phyloP scores from a whole-genome alignment of 805 yeast genomes.

The Saccharomyces paradoxus region DNA sequence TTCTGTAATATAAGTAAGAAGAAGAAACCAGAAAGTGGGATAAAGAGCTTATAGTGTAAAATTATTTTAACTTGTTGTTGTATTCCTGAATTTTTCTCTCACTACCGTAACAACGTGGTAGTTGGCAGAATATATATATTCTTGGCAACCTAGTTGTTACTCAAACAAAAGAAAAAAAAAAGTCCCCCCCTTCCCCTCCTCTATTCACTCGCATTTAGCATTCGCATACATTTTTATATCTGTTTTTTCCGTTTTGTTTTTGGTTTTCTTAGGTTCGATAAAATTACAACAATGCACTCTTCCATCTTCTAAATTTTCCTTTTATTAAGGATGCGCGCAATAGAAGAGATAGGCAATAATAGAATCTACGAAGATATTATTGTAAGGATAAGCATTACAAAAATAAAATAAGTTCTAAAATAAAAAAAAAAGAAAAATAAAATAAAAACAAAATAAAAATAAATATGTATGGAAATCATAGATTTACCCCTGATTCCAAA shows the following conservation, averaged over 20 bases:
- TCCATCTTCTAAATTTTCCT: background rate
- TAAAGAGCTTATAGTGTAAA: background rate
- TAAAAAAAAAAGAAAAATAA: background rate
- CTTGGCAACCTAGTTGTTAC: background rate
- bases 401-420: too few species aligned
- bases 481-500: background rate
- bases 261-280: background rate
- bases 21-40: background rate
- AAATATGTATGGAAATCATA: background rate
- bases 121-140: background rate
- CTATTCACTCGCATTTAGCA: background rate
- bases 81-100: background rate
- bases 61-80: background rate
- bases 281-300: background rate
- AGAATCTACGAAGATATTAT: background rate
- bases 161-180: background rate
- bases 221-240: background rate
- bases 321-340: background rate
- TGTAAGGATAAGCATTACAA: background rate
- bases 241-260: background rate
- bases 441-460: background rate
- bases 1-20: background rate
- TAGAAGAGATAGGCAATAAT: background rate
- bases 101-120: background rate
- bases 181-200: too few species aligned